phyloP scores from a whole-genome alignment of 2,329 filamentous ascomycete species.

The Cladosporium sp. region DNA sequence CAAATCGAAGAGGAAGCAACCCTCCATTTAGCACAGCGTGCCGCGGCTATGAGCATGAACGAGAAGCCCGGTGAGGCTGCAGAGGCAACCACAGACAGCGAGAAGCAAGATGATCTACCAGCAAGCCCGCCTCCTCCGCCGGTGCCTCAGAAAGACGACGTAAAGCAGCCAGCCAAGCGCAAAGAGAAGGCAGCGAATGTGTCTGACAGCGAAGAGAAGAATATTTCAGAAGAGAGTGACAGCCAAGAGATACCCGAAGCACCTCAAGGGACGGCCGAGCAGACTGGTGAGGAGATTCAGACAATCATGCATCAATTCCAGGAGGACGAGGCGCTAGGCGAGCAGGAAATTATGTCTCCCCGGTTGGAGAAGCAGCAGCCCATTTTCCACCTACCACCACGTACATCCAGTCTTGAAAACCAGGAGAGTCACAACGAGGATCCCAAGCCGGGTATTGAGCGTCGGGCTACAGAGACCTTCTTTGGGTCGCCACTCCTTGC shows the following conservation, averaged over 20 bases:
- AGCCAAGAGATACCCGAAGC: slow-evolving; percentile 50
- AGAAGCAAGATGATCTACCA: slow-evolving; percentile 25
- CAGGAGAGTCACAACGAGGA: slow-evolving; percentile 25
- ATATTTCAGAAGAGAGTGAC: slow-evolving; percentile 30
- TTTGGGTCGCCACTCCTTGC: slow-evolving; percentile 9
- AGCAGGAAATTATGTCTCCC: slow-evolving; percentile 88
- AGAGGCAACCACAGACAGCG: slow-evolving; percentile 14
- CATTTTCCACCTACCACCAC: slow-evolving; percentile 73
- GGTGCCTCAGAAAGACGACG: slow-evolving; percentile 34
- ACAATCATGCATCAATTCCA: slow-evolving; percentile 97
- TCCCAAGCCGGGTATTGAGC: slow-evolving; percentile 7
- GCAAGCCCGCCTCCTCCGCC: slow-evolving; percentile 33
- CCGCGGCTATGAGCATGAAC: slow-evolving; percentile 30
- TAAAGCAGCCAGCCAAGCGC: not conserved
- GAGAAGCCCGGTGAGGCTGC: slow-evolving; percentile 13
- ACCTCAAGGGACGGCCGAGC: slow-evolving; percentile 38
- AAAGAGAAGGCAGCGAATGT: slow-evolving; percentile 19
- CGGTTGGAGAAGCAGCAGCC: slow-evolving; percentile 80
- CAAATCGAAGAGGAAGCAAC: slow-evolving; percentile 34
- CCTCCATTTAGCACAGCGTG: slow-evolving; percentile 33
- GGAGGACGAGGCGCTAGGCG: slow-evolving; percentile 64
- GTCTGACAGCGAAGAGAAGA: slow-evolving; percentile 33
- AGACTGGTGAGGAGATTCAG: slow-evolving; percentile 74
- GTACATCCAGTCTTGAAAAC: slow-evolving; percentile 83
- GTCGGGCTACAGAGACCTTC: slow-evolving; percentile 13